phyloP scores from a whole-genome alignment of 768 basidiomycete species.

The Cystofilobasidium bisporidii region DNA sequence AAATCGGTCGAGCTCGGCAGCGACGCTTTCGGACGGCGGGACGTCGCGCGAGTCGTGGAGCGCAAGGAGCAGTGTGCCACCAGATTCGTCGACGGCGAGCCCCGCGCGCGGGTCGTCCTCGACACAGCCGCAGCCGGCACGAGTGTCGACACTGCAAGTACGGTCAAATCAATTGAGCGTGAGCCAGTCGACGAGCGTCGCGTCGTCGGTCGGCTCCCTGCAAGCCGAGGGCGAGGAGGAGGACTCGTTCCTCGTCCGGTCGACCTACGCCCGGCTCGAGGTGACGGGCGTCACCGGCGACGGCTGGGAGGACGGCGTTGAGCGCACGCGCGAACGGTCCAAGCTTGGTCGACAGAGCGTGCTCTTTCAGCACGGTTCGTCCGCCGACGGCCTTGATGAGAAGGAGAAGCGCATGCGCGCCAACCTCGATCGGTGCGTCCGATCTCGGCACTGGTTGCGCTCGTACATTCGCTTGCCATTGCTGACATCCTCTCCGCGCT shows the following conservation, averaged over 20 bases:
- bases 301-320: conserved; percentile 86
- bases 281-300: conserved; percentile 84
- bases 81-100: neutral
- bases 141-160: neutral
- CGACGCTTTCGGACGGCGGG: neutral
- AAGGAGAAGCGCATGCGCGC: conserved; percentile 63
- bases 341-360: conserved; percentile 39
- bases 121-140: too few species aligned
- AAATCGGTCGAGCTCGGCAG: neutral
- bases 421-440: conserved; percentile 67
- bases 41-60: neutral
- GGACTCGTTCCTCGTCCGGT: conserved; percentile 40
- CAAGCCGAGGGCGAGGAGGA: conserved; percentile 30
- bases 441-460: neutral
- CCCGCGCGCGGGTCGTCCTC: neutral
- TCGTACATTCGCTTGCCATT: neutral
- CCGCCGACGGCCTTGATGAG: conserved; percentile 53
- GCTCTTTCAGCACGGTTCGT: conserved; percentile 31
- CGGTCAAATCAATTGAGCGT: neutral
- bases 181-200: neutral
- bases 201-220: neutral
- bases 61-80: neutral
- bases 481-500: neutral
- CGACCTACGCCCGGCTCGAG: conserved; percentile 69
- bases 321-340: conserved; percentile 65